Evolutionary conservation across 176 grass and related monocot genomes (phyloP).

Genomic region (Juncus effusus): DNA sequence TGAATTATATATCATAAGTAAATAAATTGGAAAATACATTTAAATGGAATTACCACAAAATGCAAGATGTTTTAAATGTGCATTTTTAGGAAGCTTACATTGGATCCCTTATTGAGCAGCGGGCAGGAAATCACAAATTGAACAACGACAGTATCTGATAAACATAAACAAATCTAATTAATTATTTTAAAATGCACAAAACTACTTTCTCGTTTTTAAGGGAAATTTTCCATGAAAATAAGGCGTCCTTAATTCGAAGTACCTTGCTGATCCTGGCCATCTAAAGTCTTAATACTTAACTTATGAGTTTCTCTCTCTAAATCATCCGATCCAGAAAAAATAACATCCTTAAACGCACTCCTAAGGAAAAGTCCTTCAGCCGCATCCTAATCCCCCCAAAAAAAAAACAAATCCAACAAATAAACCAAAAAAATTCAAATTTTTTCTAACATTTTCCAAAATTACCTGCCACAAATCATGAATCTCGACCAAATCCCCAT

Average conservation of each 20-base stretch:
- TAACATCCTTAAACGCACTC: slow-evolving; percentile 83
- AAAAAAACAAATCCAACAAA: neutral
- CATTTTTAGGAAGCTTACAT: slow-evolving; percentile 49
- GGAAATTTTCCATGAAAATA: neutral
- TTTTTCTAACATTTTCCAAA: neutral
- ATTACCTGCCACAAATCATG: slow-evolving; percentile 91
- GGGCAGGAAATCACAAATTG: slow-evolving; percentile 85
- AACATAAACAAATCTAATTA: slow-evolving; percentile 25
- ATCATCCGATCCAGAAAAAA: slow-evolving; percentile 50
- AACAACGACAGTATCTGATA: slow-evolving; percentile 59
- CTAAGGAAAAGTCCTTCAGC: slow-evolving; percentile 82
- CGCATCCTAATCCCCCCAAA: slow-evolving; percentile 56
- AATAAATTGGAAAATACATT: neutral
- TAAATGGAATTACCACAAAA: neutral
- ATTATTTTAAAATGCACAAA: slow-evolving; percentile 1
- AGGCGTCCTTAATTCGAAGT: neutral
- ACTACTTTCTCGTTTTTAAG: neutral
- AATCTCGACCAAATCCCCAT: slow-evolving; percentile 69
- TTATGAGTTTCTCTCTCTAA: slow-evolving; percentile 36
- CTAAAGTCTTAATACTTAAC: slow-evolving; percentile 44
- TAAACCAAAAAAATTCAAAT: neutral
- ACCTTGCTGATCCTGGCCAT: slow-evolving; percentile 32
- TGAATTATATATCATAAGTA: slow-evolving; percentile 11
- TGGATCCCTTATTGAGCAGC: slow-evolving; percentile 44
- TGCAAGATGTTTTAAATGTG: slow-evolving; percentile 8